Conservation (phyloP, 805 yeast species). For the Komagataella mondaviorum region DNA sequence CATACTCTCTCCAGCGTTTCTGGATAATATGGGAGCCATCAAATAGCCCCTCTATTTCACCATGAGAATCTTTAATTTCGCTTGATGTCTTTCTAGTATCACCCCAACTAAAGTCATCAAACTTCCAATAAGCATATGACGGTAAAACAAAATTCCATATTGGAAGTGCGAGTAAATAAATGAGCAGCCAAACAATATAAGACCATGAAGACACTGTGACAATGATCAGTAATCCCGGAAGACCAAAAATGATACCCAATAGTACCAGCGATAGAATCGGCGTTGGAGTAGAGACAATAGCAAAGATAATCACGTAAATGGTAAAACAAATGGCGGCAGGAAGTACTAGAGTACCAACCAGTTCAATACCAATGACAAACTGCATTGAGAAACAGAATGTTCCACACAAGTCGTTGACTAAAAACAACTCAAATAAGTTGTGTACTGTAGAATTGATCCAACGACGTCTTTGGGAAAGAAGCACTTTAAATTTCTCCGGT, state of each 20-base stretch:
- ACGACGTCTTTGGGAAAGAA: slow-evolving; percentile 87
- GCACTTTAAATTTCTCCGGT: slow-evolving; percentile 69
- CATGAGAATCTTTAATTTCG: slow-evolving; percentile 57
- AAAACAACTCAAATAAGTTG: slow-evolving; percentile 74
- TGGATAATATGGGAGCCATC: slow-evolving; percentile 84
- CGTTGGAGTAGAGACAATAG: slow-evolving; percentile 61
- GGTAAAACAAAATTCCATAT: slow-evolving; percentile 89
- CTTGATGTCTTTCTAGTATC: slow-evolving; percentile 75
- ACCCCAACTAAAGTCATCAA: slow-evolving; percentile 96
- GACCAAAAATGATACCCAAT: slow-evolving; percentile 67
- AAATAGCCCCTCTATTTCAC: slow-evolving; percentile 65
- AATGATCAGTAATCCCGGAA: slow-evolving; percentile 73
- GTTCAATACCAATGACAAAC: slow-evolving; percentile 72
- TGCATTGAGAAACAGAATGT: slow-evolving; percentile 94
- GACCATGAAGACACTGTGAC: slow-evolving; percentile 65
- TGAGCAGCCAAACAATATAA: slow-evolving; percentile 66
- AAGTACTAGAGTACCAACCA: slow-evolving; percentile 76
- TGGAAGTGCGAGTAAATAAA: slow-evolving; percentile 75
- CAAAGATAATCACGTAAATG: slow-evolving; percentile 57
- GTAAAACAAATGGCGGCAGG: slow-evolving; percentile 85
- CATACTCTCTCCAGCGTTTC: slow-evolving; percentile 94
- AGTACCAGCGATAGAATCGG: slow-evolving; percentile 67
- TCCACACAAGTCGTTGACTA: slow-evolving; percentile 83
- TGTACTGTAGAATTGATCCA: slow-evolving; percentile 96
- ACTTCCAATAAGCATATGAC: slow-evolving; percentile 82